Base-by-base conservation (phyloP, 306 rosid genomes). In the Gastrolobium bilobum region DNA sequence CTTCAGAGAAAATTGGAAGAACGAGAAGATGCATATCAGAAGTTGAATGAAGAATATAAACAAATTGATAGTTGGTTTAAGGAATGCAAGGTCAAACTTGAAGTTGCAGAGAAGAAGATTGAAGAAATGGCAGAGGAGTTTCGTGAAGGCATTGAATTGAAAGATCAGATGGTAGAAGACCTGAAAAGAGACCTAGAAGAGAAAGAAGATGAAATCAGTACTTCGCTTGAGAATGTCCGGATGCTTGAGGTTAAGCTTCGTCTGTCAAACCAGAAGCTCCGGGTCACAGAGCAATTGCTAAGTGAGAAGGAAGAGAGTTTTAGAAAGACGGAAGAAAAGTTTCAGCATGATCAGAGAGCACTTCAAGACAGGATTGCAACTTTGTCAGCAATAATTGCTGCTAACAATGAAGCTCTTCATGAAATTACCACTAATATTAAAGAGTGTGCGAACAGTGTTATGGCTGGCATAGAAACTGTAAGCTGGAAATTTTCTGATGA, bases 261-360 rank as follows among this genome's bases (percentile, higher is more conserved):
- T 20, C 85, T 96, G 74, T 93, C 99, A 64, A 90, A 89, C 93
- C 99, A 93, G 91, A 93, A 96, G 92, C 96, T 96, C 74, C 91
- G 99, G 73, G 93, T 93, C 40, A 93, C 99, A 13, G 99, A 96
- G 64, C 99, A 96, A 75, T 60, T 89, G 77, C 82, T 93, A 73
- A 46, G 87, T 30, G 99, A 96, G 86, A 93, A 88, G 71, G 99
- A 96, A 73, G 96, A 92, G 73, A 86, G 76, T 68, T 92, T 90
- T 66, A 80, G 84, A 79, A 82, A 79, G 33, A 75, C 85, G 1
- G 97, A 95, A 63, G 71, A 81, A 85, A 88, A 86, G 78, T 90
- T 71, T 78, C 87, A 64, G 71, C 89, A 90, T 78, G 93, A 89
- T 60, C 89, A 80, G 84, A 89, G 40, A 76, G 63, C 68, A 10